Evolutionary conservation across 176 grass and related monocot species (phyloP).

Genomic region (Triticum dicoccoides): DNA sequence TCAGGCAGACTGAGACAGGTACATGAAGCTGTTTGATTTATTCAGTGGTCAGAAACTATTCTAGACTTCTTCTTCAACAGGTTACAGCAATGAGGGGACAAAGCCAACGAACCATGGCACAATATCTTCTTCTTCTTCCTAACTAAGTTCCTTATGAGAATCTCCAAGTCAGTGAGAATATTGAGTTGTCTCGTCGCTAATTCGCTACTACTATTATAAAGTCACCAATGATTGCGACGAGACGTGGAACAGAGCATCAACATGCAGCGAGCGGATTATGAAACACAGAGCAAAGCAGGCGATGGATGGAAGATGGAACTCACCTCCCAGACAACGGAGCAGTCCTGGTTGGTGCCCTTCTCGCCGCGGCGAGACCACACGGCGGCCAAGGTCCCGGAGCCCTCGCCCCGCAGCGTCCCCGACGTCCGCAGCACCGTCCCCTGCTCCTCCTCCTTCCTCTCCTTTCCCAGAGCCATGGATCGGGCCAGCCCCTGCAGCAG

Average conservation of each 20-base stretch:
- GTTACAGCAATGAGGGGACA: not conserved
- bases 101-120: not conserved
- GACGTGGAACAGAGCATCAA: not conserved
- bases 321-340: constrained; percentile 93
- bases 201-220: too few relatives aligned
- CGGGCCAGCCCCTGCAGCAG: constrained; percentile 75
- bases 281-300: not conserved
- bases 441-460: constrained; percentile 17
- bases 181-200: too few relatives aligned
- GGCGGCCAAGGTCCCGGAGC: constrained; percentile 58
- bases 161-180: too few relatives aligned
- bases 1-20: too few relatives aligned
- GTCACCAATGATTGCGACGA: not conserved
- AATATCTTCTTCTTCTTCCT: not conserved
- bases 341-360: constrained; percentile 93
- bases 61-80: not conserved
- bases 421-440: constrained; percentile 59
- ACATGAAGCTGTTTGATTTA: constrained; percentile 6
- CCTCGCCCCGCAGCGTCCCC: constrained; percentile 52
- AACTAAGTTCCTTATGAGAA: too few relatives aligned
- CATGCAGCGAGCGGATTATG: not conserved
- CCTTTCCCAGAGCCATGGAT: constrained; percentile 61
- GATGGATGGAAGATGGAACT: not conserved
- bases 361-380: constrained; percentile 82
- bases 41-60: constrained; percentile 7